Evolutionary conservation across 2,329 filamentous ascomycete species (phyloP).

Genomic region (Chrysoporthe cubensis): DNA sequence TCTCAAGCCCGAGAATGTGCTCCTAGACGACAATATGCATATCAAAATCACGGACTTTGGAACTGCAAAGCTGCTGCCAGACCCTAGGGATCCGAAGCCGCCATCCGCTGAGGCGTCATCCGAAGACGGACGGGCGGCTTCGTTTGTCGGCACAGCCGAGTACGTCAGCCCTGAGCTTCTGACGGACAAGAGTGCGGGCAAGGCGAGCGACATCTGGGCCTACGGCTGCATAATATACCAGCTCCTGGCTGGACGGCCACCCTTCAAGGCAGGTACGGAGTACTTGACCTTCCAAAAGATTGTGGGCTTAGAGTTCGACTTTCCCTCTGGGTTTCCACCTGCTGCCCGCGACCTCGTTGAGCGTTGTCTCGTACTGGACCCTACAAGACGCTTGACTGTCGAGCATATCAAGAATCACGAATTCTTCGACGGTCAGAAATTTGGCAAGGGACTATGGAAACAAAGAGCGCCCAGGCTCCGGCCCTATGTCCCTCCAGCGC

Average conservation of each 20-base stretch:
- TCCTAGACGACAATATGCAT: conserved; percentile 94
- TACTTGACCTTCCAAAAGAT: conserved; percentile 99
- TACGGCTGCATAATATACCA: conserved; percentile 99
- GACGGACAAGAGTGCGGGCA: conserved; percentile 95
- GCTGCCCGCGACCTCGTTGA: conserved; percentile 89
- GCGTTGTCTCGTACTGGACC: conserved; percentile 86
- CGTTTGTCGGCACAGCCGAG: conserved; percentile 96
- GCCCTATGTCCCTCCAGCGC: conserved; percentile 76
- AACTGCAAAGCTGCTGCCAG: conserved; percentile 88
- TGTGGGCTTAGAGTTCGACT: conserved; percentile 90
- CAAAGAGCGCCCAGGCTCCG: conserved; percentile 86
- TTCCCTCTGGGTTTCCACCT: conserved; percentile 84
- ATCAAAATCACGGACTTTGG: conserved; percentile 99
- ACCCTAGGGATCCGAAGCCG: conserved; percentile 53
- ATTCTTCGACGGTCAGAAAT: conserved; percentile 87
- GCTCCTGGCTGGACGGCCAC: conserved; percentile 89
- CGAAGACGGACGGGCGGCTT: conserved; percentile 79
- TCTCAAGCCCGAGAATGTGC: conserved; percentile 94
- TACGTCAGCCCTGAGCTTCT: conserved; percentile 98
- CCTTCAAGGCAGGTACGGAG: conserved; percentile 94
- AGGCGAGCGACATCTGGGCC: conserved; percentile 96
- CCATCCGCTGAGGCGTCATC: conserved; percentile 31
- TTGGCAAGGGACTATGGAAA: conserved; percentile 86
- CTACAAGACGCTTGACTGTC: conserved; percentile 79
- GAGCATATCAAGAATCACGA: conserved; percentile 97